These are phyloP conservation scores for Margaritispora aquatica DNA, from an alignment of 495 filamentous ascomycete genomes.

Conservation along the genomic window DNA sequence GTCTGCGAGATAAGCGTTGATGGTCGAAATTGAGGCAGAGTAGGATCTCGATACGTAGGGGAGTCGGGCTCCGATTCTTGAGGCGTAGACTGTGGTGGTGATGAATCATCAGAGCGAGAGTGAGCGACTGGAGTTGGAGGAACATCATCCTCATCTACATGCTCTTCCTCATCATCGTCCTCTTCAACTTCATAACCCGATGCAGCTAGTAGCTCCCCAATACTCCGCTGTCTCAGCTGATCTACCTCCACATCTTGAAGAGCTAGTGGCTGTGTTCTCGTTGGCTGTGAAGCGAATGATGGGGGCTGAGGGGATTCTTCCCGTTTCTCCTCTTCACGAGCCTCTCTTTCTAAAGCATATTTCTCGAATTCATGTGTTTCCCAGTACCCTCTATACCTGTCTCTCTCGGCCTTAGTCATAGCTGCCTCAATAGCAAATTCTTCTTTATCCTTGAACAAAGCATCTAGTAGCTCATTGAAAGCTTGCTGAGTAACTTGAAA, in stretches of 20 bases:
- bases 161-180: not conserved
- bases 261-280: conserved; percentile 7
- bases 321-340: not conserved
- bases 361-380: conserved; percentile 38
- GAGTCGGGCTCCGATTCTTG: conserved; percentile 3
- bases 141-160: not conserved
- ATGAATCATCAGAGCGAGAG: not conserved
- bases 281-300: not conserved
- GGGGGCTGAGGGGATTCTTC: not conserved
- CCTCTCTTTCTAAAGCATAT: conserved; percentile 13
- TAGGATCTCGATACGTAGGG: conserved; percentile 49
- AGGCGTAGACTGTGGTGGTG: conserved; percentile 7
- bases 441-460: conserved; percentile 77
- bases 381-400: conserved; percentile 41
- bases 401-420: conserved; percentile 55
- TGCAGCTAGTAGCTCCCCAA: conserved; percentile 19
- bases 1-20: conserved; percentile 23
- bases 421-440: conserved; percentile 64
- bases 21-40: conserved; percentile 64
- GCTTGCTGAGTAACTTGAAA: conserved; percentile 87
- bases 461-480: conserved; percentile 85
- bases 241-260: conserved; percentile 25
- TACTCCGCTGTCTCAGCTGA: conserved; percentile 13
- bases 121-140: not conserved
- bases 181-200: not conserved